Percentiles rank a stretch among this genome's conserved stretches.
Conservation (phyloP, 495 filamentous ascomycete genomes). For the Baudoinia panamericana region DNA sequence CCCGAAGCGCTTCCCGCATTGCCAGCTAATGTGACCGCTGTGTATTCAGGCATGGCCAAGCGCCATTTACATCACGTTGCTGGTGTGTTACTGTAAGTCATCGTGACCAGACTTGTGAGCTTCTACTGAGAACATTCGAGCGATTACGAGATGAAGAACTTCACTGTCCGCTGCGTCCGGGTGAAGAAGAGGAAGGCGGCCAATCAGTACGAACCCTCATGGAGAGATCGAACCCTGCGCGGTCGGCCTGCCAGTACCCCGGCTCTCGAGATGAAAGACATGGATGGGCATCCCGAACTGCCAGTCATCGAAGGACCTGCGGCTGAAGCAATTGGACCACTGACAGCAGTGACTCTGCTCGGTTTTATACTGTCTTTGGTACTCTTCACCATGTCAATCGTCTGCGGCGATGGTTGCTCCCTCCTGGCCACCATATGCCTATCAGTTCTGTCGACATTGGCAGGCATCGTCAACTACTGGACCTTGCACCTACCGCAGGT, state of each 20-base stretch:
- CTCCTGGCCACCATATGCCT: constrained; percentile 32
- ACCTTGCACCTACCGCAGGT: constrained; percentile 25
- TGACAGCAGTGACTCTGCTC: constrained; percentile 28
- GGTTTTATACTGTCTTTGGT: constrained; percentile 30
- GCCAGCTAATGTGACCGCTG: constrained; percentile 24
- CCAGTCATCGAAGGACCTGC: too few relatives aligned
- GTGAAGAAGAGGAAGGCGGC: constrained; percentile 23
- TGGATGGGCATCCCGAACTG: too few relatives aligned
- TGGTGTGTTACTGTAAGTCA: constrained; percentile 25
- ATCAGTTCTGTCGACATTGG: constrained; percentile 33
- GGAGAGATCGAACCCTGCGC: neutral
- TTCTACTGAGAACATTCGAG: too few relatives aligned
- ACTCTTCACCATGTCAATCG: constrained; percentile 29
- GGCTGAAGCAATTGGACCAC: constrained; percentile 27
- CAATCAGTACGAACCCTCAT: neutral
- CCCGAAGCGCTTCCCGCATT: constrained; percentile 22
- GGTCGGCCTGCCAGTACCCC: constrained; percentile 3
- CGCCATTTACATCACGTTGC: constrained; percentile 29
- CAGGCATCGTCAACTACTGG: constrained; percentile 35
- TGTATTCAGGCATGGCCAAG: constrained; percentile 27
- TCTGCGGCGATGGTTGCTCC: constrained; percentile 32
- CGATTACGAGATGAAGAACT: constrained; percentile 2
- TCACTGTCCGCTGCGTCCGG: constrained; percentile 31
- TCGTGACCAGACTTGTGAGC: too few relatives aligned
- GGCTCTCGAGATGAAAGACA: too few relatives aligned